These are phyloP conservation scores for Diplodia scrobiculata DNA, from an alignment of 2,329 filamentous ascomycete genomes.

Conservation along the genomic window DNA sequence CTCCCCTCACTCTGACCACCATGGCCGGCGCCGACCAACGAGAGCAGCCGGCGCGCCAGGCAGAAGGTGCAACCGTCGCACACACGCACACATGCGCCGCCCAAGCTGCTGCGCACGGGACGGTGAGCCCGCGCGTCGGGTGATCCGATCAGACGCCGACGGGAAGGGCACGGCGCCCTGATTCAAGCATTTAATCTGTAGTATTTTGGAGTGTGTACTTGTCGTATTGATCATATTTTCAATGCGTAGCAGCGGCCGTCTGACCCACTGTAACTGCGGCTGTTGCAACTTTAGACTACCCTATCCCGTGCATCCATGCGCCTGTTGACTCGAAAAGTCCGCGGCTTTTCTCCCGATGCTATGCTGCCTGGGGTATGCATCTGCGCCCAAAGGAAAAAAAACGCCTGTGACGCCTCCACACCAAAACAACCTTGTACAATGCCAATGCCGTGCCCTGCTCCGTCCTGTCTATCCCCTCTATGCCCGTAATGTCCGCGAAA, in stretches of 20 bases:
- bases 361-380: conserved; percentile 28
- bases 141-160: conserved; percentile 14
- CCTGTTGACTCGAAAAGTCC: conserved; percentile 26
- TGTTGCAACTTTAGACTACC: conserved; percentile 25
- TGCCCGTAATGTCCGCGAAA: conserved; percentile 23
- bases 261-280: conserved; percentile 29
- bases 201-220: conserved; percentile 24
- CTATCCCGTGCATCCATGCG: conserved; percentile 28
- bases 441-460: conserved; percentile 26
- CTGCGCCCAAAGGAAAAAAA: conserved; percentile 26
- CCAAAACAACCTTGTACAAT: conserved; percentile 28
- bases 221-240: conserved; percentile 27
- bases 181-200: conserved; percentile 28
- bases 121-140: not conserved
- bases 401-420: conserved; percentile 29
- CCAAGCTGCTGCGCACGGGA: not conserved
- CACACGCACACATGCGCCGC: not conserved
- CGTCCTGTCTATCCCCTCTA: conserved; percentile 22
- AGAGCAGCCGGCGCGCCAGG: not conserved
- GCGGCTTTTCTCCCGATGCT: conserved; percentile 28
- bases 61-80: conserved; percentile 23
- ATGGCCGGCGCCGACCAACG: not conserved
- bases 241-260: conserved; percentile 27
- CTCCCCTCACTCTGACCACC: conserved; percentile 12
- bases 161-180: conserved; percentile 9